Evolutionary conservation across 331 rosid species (phyloP).

Genomic region (Prunus yedoensis): DNA sequence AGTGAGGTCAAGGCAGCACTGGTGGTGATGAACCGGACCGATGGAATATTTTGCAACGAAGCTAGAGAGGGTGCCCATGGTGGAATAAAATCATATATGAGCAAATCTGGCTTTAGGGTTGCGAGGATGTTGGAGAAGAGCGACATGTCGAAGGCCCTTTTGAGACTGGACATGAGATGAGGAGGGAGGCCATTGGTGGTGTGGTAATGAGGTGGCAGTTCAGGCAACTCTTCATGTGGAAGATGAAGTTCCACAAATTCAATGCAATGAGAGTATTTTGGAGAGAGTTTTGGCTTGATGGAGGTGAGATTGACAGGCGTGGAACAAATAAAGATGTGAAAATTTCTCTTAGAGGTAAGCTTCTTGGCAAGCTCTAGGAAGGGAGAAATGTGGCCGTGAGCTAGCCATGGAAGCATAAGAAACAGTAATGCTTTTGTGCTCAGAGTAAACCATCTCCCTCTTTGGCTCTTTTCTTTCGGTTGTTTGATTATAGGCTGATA

Average conservation of each 20-base stretch:
- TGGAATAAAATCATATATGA: not conserved
- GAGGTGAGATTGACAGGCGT: conserved; percentile 18
- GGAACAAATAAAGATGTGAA: conserved; percentile 27
- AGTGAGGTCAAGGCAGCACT: not conserved
- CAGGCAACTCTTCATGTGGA: conserved; percentile 13
- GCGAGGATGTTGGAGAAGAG: conserved; percentile 11
- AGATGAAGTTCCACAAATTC: conserved; percentile 29
- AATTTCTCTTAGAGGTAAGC: conserved; percentile 2
- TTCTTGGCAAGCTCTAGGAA: conserved; percentile 31
- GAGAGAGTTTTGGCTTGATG: conserved; percentile 6
- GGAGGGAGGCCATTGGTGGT: too few species aligned
- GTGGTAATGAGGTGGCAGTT: conserved; percentile 10
- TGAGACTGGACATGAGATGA: too few species aligned
- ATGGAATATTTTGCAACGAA: conserved; percentile 21
- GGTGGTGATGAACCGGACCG: conserved; percentile 11
- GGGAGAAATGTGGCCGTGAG: conserved; percentile 36
- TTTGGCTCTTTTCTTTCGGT: not conserved
- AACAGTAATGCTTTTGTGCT: not conserved
- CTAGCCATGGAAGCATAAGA: conserved; percentile 39
- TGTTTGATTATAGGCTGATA: not conserved
- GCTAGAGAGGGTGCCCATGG: conserved; percentile 29
- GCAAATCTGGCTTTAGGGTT: conserved; percentile 22
- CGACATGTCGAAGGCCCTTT: not conserved
- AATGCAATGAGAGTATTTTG: not conserved
- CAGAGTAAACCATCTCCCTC: not conserved